phyloP scores from a whole-genome alignment of 1,139 yeast species.

The Protomyces inouyei region DNA sequence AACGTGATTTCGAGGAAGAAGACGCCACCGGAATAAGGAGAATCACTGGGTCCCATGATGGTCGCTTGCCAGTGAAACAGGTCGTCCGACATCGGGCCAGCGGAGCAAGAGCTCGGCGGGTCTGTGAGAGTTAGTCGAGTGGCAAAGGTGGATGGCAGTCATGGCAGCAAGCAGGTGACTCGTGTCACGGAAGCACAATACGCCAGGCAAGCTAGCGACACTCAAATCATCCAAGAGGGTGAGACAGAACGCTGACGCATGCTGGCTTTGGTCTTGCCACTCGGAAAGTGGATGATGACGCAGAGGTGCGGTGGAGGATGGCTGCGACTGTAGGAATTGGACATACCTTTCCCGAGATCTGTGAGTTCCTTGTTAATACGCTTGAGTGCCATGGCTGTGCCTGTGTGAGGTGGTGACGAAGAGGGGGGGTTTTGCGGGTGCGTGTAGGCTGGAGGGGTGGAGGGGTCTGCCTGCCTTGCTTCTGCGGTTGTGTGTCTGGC shows the following conservation, averaged over 20 bases:
- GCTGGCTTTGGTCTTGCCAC: too few species aligned
- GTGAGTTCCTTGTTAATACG: constrained; percentile 94
- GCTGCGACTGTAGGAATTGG: neutral
- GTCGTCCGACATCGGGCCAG: constrained; percentile 98
- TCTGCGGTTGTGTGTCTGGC: too few species aligned
- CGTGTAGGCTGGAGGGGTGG: neutral
- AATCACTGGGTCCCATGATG: constrained; percentile 91
- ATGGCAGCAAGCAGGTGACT: too few species aligned
- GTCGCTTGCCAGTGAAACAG: constrained; percentile 96
- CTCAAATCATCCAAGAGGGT: too few species aligned
- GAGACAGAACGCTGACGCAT: too few species aligned
- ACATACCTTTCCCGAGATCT: constrained; percentile 67
- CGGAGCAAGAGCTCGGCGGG: constrained; percentile 98
- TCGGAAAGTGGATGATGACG: too few species aligned
- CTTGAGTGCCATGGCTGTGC: constrained; percentile 67
- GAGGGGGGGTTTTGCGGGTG: neutral
- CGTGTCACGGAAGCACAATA: too few species aligned
- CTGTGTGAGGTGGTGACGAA: constrained; percentile 1
- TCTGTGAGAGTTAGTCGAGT: constrained; percentile 44
- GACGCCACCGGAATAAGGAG: constrained; percentile 91
- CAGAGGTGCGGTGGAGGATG: too few species aligned
- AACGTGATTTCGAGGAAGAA: constrained; percentile 85
- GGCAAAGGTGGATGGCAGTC: neutral
- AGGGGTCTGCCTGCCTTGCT: too few species aligned
- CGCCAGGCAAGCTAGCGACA: too few species aligned